Base-by-base conservation (phyloP, 2,329 filamentous ascomycete genomes). In the Nothophaeocryptopus gaeumannii region DNA sequence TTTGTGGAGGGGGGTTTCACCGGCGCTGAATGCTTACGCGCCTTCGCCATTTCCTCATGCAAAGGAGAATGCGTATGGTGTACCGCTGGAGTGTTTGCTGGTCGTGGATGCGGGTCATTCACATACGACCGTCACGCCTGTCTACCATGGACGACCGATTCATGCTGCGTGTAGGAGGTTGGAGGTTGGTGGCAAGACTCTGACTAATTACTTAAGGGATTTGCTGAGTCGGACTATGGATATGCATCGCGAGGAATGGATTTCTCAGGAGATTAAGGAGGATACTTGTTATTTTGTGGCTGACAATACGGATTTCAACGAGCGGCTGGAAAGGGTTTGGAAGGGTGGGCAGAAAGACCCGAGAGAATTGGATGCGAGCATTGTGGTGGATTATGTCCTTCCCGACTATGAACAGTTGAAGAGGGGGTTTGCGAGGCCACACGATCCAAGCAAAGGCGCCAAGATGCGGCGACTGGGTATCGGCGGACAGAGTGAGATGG, bases 231-330 rank as follows among this genome's bases (percentile, higher is more conserved):
- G 93, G 5, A 90, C 96, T 64, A 96, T 95, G 70, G 92, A 96
- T 67, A 91, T 99, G 83, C 84, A 93, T 55, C 91, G 95, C 68
- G 93, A 99, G 62, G 86, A 88, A 1, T 85, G 95, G 68, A 85
- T 97, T 43, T 89, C 96, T 67, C 96, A 96, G 63, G 88, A 96
- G 68, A 91, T 97, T 70, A 99, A 99, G 66, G 93, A 99, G 67
- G 79, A 85, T 4, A 84, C 87, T 1, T 95, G 89, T 66, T 97
- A 87, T 61, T 84, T 96, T 9, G 53, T 55, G 36, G 15, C 42
- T 8, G 40, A 47, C 36, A 49, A 56, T 1, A 50, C 39, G 20
- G 45, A 56, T 11, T 96, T 97, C 68, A 74, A 77, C 20, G 64
- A 68, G 5, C 89, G 96, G 60, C 79, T 99, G 32, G 91, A 97